Evolutionary conservation across 139 green algal genomes (phyloP).

Genomic region (Coelastrella sp.): DNA sequence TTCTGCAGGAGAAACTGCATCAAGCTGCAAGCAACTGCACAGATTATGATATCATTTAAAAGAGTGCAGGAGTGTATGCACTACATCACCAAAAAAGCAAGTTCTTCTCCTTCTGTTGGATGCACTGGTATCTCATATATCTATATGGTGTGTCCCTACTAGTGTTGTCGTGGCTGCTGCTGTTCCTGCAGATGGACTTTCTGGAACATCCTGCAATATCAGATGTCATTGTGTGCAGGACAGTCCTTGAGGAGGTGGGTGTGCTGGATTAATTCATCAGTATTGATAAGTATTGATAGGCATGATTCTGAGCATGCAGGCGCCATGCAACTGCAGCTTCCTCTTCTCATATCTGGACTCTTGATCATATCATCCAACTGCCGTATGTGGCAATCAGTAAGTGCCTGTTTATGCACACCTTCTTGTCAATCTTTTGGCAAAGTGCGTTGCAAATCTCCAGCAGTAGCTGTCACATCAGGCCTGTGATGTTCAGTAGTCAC

Average conservation of each 20-base stretch:
- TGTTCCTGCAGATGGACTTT: conserved; percentile 89
- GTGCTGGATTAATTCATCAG: too few species aligned
- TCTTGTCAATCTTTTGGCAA: too few species aligned
- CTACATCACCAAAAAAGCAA: not conserved
- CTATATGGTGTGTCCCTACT: not conserved
- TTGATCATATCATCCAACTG: too few species aligned
- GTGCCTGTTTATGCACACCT: too few species aligned
- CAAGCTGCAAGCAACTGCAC: not conserved
- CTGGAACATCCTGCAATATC: conserved; percentile 89
- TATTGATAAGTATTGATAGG: too few species aligned
- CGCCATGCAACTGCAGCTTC: too few species aligned
- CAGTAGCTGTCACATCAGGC: not conserved
- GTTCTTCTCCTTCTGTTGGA: not conserved
- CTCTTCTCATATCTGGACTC: too few species aligned
- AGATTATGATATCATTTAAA: not conserved
- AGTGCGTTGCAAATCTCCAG: not conserved
- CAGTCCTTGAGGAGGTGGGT: conserved; percentile 86
- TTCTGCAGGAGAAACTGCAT: too few species aligned
- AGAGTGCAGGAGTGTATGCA: not conserved
- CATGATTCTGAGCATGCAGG: too few species aligned
- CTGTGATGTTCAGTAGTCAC: not conserved
- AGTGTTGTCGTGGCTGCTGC: not conserved
- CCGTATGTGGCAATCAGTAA: too few species aligned
- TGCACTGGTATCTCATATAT: not conserved
- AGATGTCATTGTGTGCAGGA: conserved; percentile 87